Evolutionary conservation across 805 yeast species (phyloP), one percentile per base, ranked within the genome.

Genomic region (Maudiozyma pseudohumilis): DNA sequence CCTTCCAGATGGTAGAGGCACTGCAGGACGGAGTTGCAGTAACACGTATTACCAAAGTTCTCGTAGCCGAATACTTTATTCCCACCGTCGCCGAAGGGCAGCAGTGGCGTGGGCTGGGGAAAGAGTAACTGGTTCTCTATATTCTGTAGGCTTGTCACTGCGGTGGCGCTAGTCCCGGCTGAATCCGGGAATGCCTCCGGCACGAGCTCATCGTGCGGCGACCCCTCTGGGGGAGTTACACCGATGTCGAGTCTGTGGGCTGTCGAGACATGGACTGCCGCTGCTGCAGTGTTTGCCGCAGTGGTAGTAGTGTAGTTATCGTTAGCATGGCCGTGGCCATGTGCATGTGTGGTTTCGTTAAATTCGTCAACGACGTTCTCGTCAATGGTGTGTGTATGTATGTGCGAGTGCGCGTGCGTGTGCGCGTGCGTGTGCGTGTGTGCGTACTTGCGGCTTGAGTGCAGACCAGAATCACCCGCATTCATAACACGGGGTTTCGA

Each of bases 1-100:
- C 70, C 71, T 19, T 72, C 69, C 3, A 89, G 71, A 61, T 82
- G 79, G 64, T 74, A 89, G 8, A 89, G 69, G 47, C 94, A 85
- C 57, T 92, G 98, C 18, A 92, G 63, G 22, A 92, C 83, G 8
- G 96, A 85, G 50, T 92, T 92, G 60, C 95, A 84, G 63, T 89
- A 89, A 63, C 97, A 92, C 0, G 96, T 87, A 56, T 87, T 80
- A 2, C 94, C 95, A 50, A 81, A 82, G 53, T 83, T 83, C 54
- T 83, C 92, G 72, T 80, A 74, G 1, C 94, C 94, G 56, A 74
- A 82, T 17, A 82, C 70, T 55, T 80, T 82, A 42, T 72, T 65
- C 6, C 77, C 64, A 2, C 87, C 88, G 53, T 77, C 78, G 5
- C 46, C 48, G 35, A 32, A 44, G 18, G 47, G 45, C 27, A 44